These are phyloP conservation scores for Tolypocladium guangdongense DNA, from an alignment of 2,329 filamentous ascomycete genomes.

Conservation along the genomic window DNA sequence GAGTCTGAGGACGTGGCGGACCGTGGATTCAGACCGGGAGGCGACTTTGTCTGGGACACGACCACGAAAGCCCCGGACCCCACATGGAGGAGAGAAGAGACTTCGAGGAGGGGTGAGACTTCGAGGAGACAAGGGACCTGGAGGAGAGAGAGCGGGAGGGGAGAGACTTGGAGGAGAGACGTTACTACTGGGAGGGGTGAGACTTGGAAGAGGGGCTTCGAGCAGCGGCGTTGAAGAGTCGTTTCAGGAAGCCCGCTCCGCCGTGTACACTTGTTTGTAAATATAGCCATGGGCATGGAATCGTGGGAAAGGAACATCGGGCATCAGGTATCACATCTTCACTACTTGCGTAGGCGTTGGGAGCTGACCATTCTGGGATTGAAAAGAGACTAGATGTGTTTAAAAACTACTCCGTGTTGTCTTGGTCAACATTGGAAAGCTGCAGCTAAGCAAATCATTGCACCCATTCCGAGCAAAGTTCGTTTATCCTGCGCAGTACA, in stretches of 20 bases:
- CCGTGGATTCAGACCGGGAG: constrained; percentile 6
- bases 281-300: not conserved
- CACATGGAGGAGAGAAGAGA: not conserved
- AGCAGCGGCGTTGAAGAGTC: not conserved
- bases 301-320: not conserved
- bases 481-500: constrained; percentile 4
- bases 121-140: not conserved
- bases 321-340: not conserved
- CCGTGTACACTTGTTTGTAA: not conserved
- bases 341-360: not conserved
- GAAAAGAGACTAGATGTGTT: not conserved
- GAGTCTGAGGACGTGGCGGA: constrained; percentile 7
- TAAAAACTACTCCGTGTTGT: constrained; percentile 2
- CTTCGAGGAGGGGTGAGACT: not conserved
- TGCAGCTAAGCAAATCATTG: not conserved
- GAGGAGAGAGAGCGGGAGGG: not conserved
- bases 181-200: not conserved
- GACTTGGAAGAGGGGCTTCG: not conserved
- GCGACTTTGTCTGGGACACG: constrained; percentile 23
- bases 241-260: not conserved
- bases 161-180: not conserved
- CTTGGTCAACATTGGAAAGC: not conserved
- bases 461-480: not conserved
- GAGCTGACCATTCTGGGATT: not conserved
- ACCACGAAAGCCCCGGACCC: constrained; percentile 4